These are phyloP conservation scores for barrel medic (Medicago truncatula) DNA, from an alignment of 306 rosid genomes.

Conservation along the genomic window DNA sequence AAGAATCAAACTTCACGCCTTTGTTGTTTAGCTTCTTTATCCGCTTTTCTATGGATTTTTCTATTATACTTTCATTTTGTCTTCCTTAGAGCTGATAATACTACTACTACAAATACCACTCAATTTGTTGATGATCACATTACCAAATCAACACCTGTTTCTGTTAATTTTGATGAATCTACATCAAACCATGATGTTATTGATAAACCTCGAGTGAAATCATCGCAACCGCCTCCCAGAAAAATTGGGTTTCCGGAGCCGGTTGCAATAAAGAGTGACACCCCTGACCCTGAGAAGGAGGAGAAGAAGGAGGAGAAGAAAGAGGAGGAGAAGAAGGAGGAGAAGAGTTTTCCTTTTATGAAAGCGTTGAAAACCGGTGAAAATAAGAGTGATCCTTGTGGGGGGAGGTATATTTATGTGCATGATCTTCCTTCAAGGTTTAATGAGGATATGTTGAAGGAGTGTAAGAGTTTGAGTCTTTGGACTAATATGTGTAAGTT, in stretches of 20 bases:
- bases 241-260: slow-evolving; percentile 26
- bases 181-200: slow-evolving; percentile 39
- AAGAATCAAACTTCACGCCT: slow-evolving; percentile 73
- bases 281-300: slow-evolving; percentile 13
- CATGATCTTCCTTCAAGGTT: slow-evolving; percentile 91
- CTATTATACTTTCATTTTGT: slow-evolving; percentile 81
- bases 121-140: slow-evolving; percentile 50
- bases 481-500: slow-evolving; percentile 99
- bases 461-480: slow-evolving; percentile 77
- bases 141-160: slow-evolving; percentile 35
- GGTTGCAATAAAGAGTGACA: background rate
- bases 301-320: slow-evolving; percentile 34
- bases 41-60: slow-evolving; percentile 78
- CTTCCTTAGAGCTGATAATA: slow-evolving; percentile 52
- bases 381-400: slow-evolving; percentile 96
- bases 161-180: slow-evolving; percentile 39
- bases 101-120: background rate
- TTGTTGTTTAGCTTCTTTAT: slow-evolving; percentile 64
- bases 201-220: slow-evolving; percentile 15
- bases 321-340: slow-evolving; percentile 39
- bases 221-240: slow-evolving; percentile 29
- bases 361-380: slow-evolving; percentile 71
- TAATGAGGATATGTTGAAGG: slow-evolving; percentile 93
- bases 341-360: slow-evolving; percentile 67
- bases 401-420: slow-evolving; percentile 93